phyloP scores from a whole-genome alignment of 1,284 basidiomycete species.

The Naganishia cerealis region DNA sequence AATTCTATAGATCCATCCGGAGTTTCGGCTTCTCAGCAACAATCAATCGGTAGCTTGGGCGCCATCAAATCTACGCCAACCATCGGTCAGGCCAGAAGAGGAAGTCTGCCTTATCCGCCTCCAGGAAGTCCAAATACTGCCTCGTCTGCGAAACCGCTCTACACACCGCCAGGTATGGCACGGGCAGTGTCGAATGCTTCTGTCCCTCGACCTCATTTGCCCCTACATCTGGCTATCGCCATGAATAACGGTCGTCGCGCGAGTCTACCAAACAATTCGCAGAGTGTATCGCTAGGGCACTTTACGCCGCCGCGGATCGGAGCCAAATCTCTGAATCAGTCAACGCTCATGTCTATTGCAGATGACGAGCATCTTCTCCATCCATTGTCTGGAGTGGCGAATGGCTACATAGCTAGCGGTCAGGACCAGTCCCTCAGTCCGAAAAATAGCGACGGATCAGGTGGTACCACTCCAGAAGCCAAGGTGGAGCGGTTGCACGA shows the following conservation, averaged over 20 bases:
- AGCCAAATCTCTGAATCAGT: neutral
- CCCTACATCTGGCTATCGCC: conserved; percentile 23
- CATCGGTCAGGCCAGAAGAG: conserved; percentile 22
- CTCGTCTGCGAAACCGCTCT: neutral
- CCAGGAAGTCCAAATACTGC: conserved; percentile 5
- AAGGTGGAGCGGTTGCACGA: neutral
- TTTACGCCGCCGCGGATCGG: conserved; percentile 26
- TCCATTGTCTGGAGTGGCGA: neutral
- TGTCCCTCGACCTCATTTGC: conserved; percentile 24
- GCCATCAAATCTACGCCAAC: conserved; percentile 11
- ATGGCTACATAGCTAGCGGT: neutral
- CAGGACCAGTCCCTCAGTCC: neutral
- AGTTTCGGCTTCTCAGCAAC: neutral
- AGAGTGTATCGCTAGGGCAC: conserved; percentile 24
- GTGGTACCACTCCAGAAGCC: neutral
- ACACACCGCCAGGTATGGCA: neutral
- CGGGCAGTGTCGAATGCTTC: conserved; percentile 9
- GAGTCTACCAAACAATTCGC: conserved; percentile 30
- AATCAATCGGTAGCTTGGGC: neutral
- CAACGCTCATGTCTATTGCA: conserved; percentile 26
- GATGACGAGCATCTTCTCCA: conserved; percentile 29
- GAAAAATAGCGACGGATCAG: neutral
- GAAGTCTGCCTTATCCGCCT: conserved; percentile 34
- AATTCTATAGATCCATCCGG: neutral
- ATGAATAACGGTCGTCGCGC: conserved; percentile 28